Conservation (phyloP, 768 basidiomycete genomes). For the Cystofilobasidium ferigula region DNA sequence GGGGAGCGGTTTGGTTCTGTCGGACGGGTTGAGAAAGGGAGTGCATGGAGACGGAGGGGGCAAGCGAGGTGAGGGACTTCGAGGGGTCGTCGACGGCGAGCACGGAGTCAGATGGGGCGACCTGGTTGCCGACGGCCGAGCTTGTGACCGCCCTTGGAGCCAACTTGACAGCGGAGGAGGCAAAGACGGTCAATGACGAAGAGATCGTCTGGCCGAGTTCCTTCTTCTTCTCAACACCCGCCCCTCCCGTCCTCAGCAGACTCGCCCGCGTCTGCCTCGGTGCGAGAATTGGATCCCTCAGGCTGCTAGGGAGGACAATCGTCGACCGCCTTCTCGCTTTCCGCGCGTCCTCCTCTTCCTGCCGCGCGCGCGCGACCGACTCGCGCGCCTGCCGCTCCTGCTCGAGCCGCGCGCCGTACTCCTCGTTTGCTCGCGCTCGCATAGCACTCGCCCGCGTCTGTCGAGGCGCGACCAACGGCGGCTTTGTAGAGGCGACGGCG, state of each 20-base stretch:
- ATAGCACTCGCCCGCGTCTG: conserved; percentile 1
- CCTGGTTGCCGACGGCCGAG: too few species aligned
- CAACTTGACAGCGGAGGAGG: too few species aligned
- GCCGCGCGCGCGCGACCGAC: too few species aligned
- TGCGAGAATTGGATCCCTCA: too few species aligned
- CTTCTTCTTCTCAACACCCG: too few species aligned
- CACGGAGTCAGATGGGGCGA: too few species aligned
- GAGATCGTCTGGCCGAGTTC: too few species aligned
- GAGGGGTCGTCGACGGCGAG: background rate
- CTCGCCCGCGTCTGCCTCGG: too few species aligned
- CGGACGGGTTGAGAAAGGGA: background rate
- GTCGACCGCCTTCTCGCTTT: background rate
- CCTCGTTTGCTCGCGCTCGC: background rate
- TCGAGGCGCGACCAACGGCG: background rate
- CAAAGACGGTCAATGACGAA: too few species aligned
- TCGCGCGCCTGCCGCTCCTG: too few species aligned
- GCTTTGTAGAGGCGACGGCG: background rate
- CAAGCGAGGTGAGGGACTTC: background rate
- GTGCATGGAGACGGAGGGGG: background rate
- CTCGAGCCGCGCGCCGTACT: background rate
- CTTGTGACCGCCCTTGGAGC: too few species aligned
- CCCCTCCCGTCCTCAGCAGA: too few species aligned
- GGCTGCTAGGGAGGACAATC: background rate
- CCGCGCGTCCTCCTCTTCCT: background rate
- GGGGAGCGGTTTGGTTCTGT: background rate